These are phyloP conservation scores for Boechera retrofracta DNA, from an alignment of 345 rosid species.

Conservation along the genomic window DNA sequence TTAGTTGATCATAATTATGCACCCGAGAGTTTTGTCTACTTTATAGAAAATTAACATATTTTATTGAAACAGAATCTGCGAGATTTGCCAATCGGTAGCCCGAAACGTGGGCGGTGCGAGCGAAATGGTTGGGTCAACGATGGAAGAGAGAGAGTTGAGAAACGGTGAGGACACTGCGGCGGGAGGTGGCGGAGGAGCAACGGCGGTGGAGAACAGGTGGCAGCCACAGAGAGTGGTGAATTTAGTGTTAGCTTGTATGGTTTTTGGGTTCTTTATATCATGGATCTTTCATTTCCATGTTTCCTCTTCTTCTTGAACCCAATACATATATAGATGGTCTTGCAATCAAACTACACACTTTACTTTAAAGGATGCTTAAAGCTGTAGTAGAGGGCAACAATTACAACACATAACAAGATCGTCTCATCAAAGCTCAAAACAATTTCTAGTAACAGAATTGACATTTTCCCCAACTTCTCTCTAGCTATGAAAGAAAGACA, in stretches of 20 bases:
- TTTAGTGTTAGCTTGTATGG: slow-evolving; percentile 48
- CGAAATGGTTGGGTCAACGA: slow-evolving; percentile 49
- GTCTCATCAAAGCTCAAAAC: slow-evolving; percentile 14
- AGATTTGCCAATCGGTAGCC: slow-evolving; percentile 84
- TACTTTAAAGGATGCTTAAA: background rate
- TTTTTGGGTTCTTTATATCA: slow-evolving; percentile 43
- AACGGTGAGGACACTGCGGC: slow-evolving; percentile 27
- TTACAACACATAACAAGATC: background rate
- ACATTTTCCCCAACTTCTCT: background rate
- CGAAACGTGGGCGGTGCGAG: slow-evolving; percentile 63
- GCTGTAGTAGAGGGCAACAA: background rate
- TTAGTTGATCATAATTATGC: background rate
- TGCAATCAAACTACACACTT: slow-evolving; percentile 11
- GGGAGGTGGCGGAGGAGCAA: background rate
- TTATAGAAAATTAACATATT: background rate
- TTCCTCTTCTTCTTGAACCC: slow-evolving; percentile 38
- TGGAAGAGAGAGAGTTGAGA: slow-evolving; percentile 43
- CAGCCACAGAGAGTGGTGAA: slow-evolving; percentile 64
- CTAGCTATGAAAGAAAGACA: background rate
- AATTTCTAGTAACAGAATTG: slow-evolving; percentile 22
- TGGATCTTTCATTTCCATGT: slow-evolving; percentile 48
- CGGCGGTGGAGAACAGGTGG: slow-evolving; percentile 49
- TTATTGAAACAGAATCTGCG: slow-evolving; percentile 67
- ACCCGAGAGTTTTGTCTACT: background rate
- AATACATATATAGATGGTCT: background rate